Conservation (phyloP, 2,329 filamentous ascomycete species). For the Cytospora piceae region DNA sequence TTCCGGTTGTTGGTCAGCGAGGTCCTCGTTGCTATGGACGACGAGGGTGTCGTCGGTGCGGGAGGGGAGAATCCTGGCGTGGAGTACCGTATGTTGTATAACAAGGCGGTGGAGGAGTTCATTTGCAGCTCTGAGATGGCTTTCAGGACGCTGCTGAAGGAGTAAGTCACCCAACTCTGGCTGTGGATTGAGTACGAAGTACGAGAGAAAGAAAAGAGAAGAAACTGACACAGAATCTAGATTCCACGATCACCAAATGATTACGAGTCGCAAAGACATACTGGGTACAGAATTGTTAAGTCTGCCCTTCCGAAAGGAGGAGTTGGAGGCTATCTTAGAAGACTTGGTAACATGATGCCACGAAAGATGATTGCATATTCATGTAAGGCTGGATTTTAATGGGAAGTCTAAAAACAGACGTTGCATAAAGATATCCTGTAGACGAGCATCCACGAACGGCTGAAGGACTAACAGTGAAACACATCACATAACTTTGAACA, state of each 20-base stretch:
- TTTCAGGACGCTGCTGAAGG: conserved; percentile 90
- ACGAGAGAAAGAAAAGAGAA: background rate
- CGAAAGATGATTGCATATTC: background rate
- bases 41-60: conserved; percentile 52
- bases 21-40: conserved; percentile 72
- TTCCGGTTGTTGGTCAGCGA: conserved; percentile 86
- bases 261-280: conserved; percentile 83
- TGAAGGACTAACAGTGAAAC: background rate
- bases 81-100: conserved; percentile 89
- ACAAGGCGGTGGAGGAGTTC: conserved; percentile 95
- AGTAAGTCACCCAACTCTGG: conserved; percentile 56
- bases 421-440: background rate
- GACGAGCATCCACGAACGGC: background rate
- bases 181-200: background rate
- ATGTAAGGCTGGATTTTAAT: background rate
- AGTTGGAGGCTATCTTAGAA: conserved; percentile 86
- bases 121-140: conserved; percentile 96
- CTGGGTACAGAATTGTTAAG: conserved; percentile 84
- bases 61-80: conserved; percentile 68
- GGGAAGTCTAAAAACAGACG: background rate
- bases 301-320: conserved; percentile 83
- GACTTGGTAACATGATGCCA: conserved; percentile 57
- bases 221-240: conserved; percentile 47
- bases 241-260: conserved; percentile 98
- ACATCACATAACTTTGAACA: background rate